A percentile compares a stretch with the other conserved stretches of the same genome.
These are phyloP conservation scores for Tagetes erecta DNA, from an alignment of 129 eudicot species.

Conservation along the genomic window DNA sequence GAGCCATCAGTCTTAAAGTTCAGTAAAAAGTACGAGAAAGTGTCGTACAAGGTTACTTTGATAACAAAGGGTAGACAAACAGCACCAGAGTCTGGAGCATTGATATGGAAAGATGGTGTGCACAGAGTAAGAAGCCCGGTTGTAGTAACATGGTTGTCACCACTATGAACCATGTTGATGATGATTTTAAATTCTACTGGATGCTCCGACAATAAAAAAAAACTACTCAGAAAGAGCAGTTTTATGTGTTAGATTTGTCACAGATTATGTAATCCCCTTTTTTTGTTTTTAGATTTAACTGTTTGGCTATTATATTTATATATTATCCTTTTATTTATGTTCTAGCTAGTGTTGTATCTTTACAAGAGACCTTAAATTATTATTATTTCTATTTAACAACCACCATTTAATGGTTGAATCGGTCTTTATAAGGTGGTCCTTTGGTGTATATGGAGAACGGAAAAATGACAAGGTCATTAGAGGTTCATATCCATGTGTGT, in stretches of 20 bases:
- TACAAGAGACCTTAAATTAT: too few relatives aligned
- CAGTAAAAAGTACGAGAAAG: conserved; percentile 50
- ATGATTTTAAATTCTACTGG: conserved; percentile 5
- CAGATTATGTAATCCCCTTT: conserved; percentile 26
- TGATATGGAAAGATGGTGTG: conserved; percentile 81
- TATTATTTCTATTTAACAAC: too few relatives aligned
- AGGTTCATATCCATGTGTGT: too few relatives aligned
- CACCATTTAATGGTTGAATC: too few relatives aligned
- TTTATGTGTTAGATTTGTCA: conserved; percentile 16
- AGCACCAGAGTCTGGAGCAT: conserved; percentile 65
- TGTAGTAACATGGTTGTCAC: conserved; percentile 71
- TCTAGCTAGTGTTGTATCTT: too few relatives aligned
- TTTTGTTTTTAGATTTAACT: conserved; percentile 24
- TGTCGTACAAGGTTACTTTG: conserved; percentile 69
- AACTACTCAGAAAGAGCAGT: conserved; percentile 27
- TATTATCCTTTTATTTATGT: too few relatives aligned
- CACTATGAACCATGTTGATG: conserved; percentile 31
- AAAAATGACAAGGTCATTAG: too few relatives aligned
- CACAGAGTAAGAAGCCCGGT: conserved; percentile 83
- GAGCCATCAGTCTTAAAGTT: conserved; percentile 60
- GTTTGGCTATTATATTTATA: neutral
- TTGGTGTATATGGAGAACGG: too few relatives aligned
- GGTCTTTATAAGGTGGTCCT: too few relatives aligned
- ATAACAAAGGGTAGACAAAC: conserved; percentile 45
- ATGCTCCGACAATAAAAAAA: conserved; percentile 35